phyloP scores from a whole-genome alignment of 140 eudicot species.

The Oenanthe javanica region DNA sequence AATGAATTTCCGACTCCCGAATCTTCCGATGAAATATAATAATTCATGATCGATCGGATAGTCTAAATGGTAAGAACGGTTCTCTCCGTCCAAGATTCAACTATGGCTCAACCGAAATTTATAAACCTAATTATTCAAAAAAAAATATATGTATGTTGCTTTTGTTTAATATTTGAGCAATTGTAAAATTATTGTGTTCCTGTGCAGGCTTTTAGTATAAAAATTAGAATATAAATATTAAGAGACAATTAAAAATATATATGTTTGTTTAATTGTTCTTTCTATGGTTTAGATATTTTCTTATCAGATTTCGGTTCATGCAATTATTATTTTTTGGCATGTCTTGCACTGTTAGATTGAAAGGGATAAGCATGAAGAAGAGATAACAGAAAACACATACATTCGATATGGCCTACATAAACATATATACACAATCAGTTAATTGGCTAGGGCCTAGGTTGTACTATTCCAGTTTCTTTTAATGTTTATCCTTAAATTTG shows the following conservation, averaged over 20 bases:
- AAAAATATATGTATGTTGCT: not conserved
- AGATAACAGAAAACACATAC: too few species aligned
- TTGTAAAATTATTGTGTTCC: not conserved
- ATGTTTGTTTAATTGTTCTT: not conserved
- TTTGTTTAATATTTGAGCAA: not conserved
- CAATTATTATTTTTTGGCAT: not conserved
- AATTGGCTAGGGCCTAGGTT: too few species aligned
- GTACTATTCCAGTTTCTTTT: too few species aligned
- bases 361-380: too few species aligned
- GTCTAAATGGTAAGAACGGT: too few species aligned
- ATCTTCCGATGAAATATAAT: slow-evolving; percentile 39
- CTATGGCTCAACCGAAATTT: too few species aligned
- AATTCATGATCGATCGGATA: not conserved
- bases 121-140: too few species aligned
- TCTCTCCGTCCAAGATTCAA: too few species aligned
- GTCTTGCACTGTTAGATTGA: not conserved
- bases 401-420: too few species aligned
- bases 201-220: not conserved
- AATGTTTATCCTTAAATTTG: too few species aligned
- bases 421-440: too few species aligned
- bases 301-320: not conserved
- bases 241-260: not conserved
- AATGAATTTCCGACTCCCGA: slow-evolving; percentile 66
- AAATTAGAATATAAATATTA: not conserved
- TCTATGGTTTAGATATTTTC: too few species aligned